Evolutionary conservation across 2,329 filamentous ascomycete species (phyloP).

Genomic region (Dothidotthia symphoricarpi): DNA sequence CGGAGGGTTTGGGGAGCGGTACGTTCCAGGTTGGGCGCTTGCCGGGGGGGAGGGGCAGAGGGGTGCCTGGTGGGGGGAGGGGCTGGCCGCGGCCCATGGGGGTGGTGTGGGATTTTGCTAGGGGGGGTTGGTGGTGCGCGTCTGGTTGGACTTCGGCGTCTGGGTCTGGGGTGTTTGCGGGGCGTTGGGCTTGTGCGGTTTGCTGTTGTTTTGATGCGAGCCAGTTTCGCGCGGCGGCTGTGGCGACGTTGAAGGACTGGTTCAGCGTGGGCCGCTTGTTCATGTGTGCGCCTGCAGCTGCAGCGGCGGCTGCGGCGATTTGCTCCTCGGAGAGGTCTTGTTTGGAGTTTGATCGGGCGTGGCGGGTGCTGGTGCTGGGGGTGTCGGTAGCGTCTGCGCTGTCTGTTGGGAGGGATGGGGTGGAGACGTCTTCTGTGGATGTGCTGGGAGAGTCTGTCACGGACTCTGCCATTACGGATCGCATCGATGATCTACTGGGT

Average conservation of each 20-base stretch:
- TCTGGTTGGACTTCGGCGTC: conserved; percentile 8
- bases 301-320: conserved; percentile 21
- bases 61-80: conserved; percentile 75
- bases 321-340: conserved; percentile 22
- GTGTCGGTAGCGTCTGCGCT: conserved; percentile 13
- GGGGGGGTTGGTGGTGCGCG: conserved; percentile 6
- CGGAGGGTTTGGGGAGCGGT: conserved; percentile 48
- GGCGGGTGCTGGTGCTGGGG: conserved; percentile 6
- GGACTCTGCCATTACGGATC: conserved; percentile 29
- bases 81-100: conserved; percentile 83
- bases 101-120: conserved; percentile 48
- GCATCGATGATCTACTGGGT: conserved; percentile 49
- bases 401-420: conserved; percentile 25
- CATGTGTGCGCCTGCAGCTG: conserved; percentile 19
- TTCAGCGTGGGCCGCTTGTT: conserved; percentile 31
- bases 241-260: conserved; percentile 48
- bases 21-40: conserved; percentile 52
- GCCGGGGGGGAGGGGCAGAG: conserved; percentile 67
- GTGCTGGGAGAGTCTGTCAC: conserved; percentile 12
- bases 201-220: conserved; percentile 49
- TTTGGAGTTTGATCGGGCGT: conserved; percentile 16
- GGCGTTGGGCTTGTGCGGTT: conserved; percentile 9
- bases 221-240: conserved; percentile 61
- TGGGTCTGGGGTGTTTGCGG: conserved; percentile 9
- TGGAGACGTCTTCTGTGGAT: conserved; percentile 18